phyloP scores from a whole-genome alignment of 805 yeast species.

The Millerozyma acaciae region DNA sequence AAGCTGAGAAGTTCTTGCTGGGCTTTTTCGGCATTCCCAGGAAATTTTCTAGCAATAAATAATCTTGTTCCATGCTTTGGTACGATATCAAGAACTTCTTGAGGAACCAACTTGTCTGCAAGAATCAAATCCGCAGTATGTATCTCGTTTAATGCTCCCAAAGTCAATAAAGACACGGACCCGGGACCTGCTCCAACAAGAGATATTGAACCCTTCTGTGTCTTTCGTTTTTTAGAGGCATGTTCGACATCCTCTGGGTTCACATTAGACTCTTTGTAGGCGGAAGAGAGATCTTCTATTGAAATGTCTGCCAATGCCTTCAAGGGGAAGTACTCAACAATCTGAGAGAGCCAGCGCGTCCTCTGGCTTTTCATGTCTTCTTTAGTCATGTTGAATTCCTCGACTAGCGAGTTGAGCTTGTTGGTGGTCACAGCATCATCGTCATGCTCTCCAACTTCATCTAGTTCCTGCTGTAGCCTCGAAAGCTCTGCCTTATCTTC shows the following conservation, averaged over 20 bases:
- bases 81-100: constrained; percentile 76
- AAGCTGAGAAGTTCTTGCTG: constrained; percentile 76
- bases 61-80: constrained; percentile 65
- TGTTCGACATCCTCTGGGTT: constrained; percentile 1
- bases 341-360: constrained; percentile 81
- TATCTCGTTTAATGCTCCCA: constrained; percentile 81
- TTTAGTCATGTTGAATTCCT: constrained; percentile 53
- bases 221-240: constrained; percentile 2
- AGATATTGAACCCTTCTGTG: constrained; percentile 53
- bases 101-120: constrained; percentile 92
- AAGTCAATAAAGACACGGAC: constrained; percentile 70
- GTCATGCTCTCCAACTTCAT: constrained; percentile 51
- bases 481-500: constrained; percentile 41
- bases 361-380: constrained; percentile 54
- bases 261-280: constrained; percentile 24
- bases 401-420: constrained; percentile 57
- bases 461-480: constrained; percentile 14
- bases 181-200: constrained; percentile 98
- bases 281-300: constrained; percentile 51
- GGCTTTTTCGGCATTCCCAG: constrained; percentile 94
- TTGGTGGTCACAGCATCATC: constrained; percentile 66
- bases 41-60: constrained; percentile 89
- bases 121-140: constrained; percentile 76
- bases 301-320: constrained; percentile 56
- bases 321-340: constrained; percentile 87